phyloP scores from a whole-genome alignment of 225 moss, liverwort and hornwort species.

The Sphagnum contortum region DNA sequence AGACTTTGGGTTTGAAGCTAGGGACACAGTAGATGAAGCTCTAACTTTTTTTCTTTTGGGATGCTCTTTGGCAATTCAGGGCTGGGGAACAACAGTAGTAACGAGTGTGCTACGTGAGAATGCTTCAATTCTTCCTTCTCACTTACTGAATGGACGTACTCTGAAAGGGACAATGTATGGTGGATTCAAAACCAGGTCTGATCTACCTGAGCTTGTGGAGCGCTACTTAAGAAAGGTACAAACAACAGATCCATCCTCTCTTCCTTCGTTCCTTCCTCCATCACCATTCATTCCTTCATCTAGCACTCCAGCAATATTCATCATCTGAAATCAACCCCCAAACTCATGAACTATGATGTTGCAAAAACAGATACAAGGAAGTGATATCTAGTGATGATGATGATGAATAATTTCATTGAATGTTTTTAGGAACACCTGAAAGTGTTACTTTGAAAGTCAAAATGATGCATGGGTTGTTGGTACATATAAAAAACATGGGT shows the following conservation, averaged over 20 bases:
- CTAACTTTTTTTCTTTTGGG: no score
- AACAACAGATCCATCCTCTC: not conserved
- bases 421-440: no score
- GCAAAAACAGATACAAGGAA: no score
- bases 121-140: constrained; percentile 38
- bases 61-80: constrained; percentile 23
- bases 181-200: constrained; percentile 61
- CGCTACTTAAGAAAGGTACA: constrained; percentile 62
- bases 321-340: no score
- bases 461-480: not conserved
- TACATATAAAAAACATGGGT: not conserved
- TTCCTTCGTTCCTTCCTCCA: not conserved
- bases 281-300: not conserved
- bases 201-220: constrained; percentile 77
- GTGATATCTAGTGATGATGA: no score
- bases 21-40: no score
- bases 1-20: no score
- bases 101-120: constrained; percentile 41
- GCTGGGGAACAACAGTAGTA: constrained; percentile 59
- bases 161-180: constrained; percentile 65
- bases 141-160: constrained; percentile 47
- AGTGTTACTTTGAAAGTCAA: no score
- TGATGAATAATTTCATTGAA: no score
- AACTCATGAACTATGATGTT: no score
- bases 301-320: no score